Evolutionary conservation across 352 stramenopile species (phyloP).

Genomic region (Phytophthora boehmeriae): DNA sequence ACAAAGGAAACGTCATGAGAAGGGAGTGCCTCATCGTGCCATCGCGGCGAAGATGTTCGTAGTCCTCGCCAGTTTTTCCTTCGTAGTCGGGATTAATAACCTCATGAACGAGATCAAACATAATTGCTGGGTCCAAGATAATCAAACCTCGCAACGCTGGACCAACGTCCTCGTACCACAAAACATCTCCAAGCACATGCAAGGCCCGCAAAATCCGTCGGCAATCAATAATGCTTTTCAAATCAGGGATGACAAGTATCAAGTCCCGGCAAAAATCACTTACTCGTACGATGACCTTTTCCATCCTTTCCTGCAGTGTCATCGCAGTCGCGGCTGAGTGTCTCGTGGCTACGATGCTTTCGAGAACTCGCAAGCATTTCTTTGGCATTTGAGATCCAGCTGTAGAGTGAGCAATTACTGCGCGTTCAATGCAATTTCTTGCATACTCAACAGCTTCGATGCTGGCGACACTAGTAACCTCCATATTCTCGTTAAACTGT

Average conservation of each 20-base stretch:
- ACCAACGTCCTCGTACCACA: constrained; percentile 20
- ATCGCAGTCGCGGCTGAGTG: neutral
- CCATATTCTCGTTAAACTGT: constrained; percentile 2
- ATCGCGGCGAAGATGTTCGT: no score
- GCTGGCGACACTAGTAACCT: neutral
- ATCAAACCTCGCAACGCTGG: neutral
- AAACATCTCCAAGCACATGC: constrained; percentile 20
- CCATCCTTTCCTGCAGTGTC: neutral
- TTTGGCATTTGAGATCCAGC: constrained; percentile 8
- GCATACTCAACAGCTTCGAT: neutral
- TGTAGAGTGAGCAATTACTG: constrained; percentile 3
- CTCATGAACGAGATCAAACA: constrained; percentile 24
- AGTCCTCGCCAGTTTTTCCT: no score
- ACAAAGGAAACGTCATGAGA: no score
- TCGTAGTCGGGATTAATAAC: constrained; percentile 20
- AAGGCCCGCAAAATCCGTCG: neutral
- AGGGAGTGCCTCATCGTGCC: no score
- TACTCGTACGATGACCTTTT: constrained; percentile 3
- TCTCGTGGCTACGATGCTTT: neutral
- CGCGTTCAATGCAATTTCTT: neutral
- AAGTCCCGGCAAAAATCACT: neutral
- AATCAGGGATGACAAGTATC: neutral
- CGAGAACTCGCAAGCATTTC: constrained; percentile 5
- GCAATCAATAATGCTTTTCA: no score
- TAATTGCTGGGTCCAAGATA: constrained; percentile 16